phyloP scores from a whole-genome alignment of 2,329 filamentous ascomycete genomes.

The Hymenoscyphus albidus region DNA sequence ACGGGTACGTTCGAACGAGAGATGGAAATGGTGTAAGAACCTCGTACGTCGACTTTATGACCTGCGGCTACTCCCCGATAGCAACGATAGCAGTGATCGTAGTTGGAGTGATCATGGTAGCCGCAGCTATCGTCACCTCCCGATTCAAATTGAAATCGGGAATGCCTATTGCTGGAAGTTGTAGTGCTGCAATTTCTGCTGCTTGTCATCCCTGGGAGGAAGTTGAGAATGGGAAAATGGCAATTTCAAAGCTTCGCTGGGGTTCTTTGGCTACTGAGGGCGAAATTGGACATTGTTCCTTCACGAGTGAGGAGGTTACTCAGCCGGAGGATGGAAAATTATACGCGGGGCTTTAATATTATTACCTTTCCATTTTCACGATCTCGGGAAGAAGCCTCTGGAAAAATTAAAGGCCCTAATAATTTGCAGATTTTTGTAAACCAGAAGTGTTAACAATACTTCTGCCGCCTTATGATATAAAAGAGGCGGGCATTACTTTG shows the following conservation, averaged over 20 bases:
- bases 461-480: no score
- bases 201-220: constrained; percentile 19
- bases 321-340: background rate
- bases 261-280: background rate
- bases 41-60: background rate
- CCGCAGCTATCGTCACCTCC: background rate
- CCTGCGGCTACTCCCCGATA: constrained; percentile 19
- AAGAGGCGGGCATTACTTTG: no score
- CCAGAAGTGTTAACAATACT: no score
- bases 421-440: no score
- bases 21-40: background rate
- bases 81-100: constrained; percentile 14
- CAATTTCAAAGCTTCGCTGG: constrained; percentile 21
- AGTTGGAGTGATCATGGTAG: background rate
- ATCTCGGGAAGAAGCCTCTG: no score
- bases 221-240: constrained; percentile 43
- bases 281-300: background rate
- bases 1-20: background rate
- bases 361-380: no score
- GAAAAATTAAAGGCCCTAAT: no score
- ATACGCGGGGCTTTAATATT: background rate
- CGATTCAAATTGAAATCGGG: background rate
- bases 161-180: constrained; percentile 11
- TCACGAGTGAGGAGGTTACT: background rate
- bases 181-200: constrained; percentile 12